Conservation (phyloP, 495 filamentous ascomycete genomes). For the Penicillium arizonense region DNA sequence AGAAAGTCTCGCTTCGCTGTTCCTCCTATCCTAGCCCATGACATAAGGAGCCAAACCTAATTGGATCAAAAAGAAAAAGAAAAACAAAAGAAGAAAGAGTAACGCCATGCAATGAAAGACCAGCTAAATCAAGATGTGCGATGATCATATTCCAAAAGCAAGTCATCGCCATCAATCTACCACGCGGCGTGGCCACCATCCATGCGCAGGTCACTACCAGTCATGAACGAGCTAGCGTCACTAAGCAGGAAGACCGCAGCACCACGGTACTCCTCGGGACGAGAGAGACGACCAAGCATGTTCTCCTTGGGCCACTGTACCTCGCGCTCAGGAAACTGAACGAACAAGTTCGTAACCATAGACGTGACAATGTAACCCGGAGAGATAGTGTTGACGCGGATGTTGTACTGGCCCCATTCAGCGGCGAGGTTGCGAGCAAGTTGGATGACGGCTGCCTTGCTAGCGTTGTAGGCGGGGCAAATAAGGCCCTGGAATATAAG, state of each 20-base stretch:
- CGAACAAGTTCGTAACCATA: conserved; percentile 81
- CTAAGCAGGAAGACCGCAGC: conserved; percentile 83
- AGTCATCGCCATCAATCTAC: conserved; percentile 40
- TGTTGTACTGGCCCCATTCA: conserved; percentile 84
- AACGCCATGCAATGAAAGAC: conserved; percentile 29
- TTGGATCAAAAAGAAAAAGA: not conserved
- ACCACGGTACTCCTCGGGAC: conserved; percentile 77
- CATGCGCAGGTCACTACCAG: conserved; percentile 73
- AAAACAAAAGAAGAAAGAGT: not conserved
- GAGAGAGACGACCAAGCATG: conserved; percentile 80
- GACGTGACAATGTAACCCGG: conserved; percentile 94
- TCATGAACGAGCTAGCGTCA: conserved; percentile 88
- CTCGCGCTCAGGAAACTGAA: conserved; percentile 69
- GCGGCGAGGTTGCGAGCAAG: conserved; percentile 80
- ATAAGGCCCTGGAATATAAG: conserved; percentile 55
- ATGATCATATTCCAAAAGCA: not conserved
- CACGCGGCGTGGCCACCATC: conserved; percentile 81
- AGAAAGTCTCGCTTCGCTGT: conserved; percentile 9
- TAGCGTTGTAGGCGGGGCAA: conserved; percentile 85
- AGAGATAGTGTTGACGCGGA: conserved; percentile 93
- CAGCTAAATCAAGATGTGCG: conserved; percentile 5
- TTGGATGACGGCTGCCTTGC: conserved; percentile 85
- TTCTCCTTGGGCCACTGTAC: conserved; percentile 83
- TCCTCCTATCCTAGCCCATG: not conserved
- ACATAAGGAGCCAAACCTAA: no score